Percentiles rank a stretch among this genome's conserved stretches.
phyloP scores from a whole-genome alignment of 2,329 filamentous ascomycete genomes.

The Thielaviopsis ethacetica region DNA sequence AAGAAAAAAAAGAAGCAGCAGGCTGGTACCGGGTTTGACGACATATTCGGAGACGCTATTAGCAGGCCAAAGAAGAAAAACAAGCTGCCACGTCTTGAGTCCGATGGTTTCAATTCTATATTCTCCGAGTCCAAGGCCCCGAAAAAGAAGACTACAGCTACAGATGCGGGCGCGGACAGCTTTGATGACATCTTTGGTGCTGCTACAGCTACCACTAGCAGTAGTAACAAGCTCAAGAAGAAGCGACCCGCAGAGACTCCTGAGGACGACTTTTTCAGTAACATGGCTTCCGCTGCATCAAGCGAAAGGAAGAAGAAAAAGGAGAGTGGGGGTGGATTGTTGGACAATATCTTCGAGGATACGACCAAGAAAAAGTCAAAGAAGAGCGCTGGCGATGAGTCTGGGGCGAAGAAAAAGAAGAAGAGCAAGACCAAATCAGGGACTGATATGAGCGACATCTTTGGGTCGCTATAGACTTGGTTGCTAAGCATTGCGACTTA shows the following conservation, averaged over 20 bases:
- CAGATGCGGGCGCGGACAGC: background rate
- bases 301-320: background rate
- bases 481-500: background rate
- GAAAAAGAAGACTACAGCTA: background rate
- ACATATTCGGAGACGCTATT: background rate
- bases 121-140: background rate
- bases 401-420: slow-evolving; percentile 24
- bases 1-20: background rate
- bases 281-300: background rate
- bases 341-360: slow-evolving; percentile 7
- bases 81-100: background rate
- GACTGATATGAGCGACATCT: slow-evolving; percentile 27
- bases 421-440: slow-evolving; percentile 40
- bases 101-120: background rate
- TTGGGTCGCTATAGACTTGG: slow-evolving; percentile 32
- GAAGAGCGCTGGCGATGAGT: slow-evolving; percentile 12
- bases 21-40: background rate
- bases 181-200: slow-evolving; percentile 5
- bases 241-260: background rate
- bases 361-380: slow-evolving; percentile 11
- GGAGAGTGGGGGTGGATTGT: background rate
- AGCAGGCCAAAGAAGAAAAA: background rate
- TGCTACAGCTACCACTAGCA: background rate
- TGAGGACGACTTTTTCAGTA: background rate
- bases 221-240: background rate